A percentile compares a stretch with the other conserved stretches of the same genome.
phyloP scores from a whole-genome alignment of 208 protist genomes.

The Crithidia fasciculata region DNA sequence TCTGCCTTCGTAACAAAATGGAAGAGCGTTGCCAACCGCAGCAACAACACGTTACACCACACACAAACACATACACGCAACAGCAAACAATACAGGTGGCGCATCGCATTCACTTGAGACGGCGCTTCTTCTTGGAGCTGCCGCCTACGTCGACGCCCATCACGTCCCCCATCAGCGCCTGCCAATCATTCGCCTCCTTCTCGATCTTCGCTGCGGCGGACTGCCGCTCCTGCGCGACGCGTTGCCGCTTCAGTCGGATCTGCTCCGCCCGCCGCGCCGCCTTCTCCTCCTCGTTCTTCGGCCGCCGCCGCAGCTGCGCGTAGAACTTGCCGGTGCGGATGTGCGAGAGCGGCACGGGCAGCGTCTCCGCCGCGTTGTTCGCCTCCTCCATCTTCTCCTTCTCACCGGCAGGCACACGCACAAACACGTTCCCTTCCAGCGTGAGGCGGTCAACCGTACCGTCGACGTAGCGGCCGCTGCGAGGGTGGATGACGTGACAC shows the following conservation, averaged over 20 bases:
- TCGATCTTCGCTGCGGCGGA: constrained; percentile 47
- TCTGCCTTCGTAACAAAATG: too few relatives aligned
- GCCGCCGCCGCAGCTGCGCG: constrained; percentile 53
- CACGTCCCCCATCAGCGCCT: constrained; percentile 62
- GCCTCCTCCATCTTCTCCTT: constrained; percentile 10
- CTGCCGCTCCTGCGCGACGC: constrained; percentile 46
- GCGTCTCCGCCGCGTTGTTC: neutral
- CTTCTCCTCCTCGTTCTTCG: constrained; percentile 50
- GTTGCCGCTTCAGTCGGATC: constrained; percentile 52
- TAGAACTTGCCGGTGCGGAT: constrained; percentile 64
- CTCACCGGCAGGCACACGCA: constrained; percentile 30
- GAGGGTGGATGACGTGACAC: constrained; percentile 75
- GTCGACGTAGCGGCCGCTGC: constrained; percentile 37
- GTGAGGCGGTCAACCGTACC: constrained; percentile 74
- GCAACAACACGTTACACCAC: neutral
- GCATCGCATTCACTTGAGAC: neutral
- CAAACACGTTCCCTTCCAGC: constrained; percentile 64
- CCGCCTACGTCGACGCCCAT: constrained; percentile 35
- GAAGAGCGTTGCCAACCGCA: neutral
- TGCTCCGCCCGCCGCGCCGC: constrained; percentile 47
- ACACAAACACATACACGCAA: constrained; percentile 11
- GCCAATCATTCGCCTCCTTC: constrained; percentile 79
- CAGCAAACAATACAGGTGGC: neutral
- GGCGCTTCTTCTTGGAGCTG: constrained; percentile 18
- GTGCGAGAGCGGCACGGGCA: constrained; percentile 77